Percentiles rank a stretch among this genome's conserved stretches.
Conservation (phyloP, 345 rosid genomes). For the Durio zibethinus region DNA sequence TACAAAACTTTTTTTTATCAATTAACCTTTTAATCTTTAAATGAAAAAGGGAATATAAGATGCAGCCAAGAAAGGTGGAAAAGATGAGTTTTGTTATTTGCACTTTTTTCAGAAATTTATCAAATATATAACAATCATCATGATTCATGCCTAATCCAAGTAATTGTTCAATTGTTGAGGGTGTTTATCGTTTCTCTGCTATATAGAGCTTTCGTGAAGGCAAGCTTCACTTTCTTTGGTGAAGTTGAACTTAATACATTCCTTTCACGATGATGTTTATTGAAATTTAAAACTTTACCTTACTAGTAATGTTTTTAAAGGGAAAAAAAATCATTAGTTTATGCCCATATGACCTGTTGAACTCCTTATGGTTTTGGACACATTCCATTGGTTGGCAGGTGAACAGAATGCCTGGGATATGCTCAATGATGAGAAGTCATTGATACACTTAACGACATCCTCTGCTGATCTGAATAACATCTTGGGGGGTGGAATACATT, state of each 20-base stretch:
- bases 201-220: not conserved
- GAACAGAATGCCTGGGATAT: slow-evolving; percentile 91
- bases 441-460: slow-evolving; percentile 70
- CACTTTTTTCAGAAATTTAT: too few relatives aligned
- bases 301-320: not conserved
- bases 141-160: too few relatives aligned
- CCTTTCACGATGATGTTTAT: not conserved
- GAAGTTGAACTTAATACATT: not conserved
- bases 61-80: not conserved
- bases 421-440: slow-evolving; percentile 68
- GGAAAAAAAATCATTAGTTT: not conserved
- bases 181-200: slow-evolving; percentile 28
- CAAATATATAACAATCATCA: too few relatives aligned
- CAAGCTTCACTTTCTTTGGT: slow-evolving; percentile 5
- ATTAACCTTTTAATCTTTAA: not conserved
- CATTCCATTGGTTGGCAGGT: slow-evolving; percentile 35
- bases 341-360: not conserved
- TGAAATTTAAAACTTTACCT: not conserved
- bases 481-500: slow-evolving; percentile 83
- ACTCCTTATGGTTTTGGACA: not conserved
- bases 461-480: slow-evolving; percentile 76
- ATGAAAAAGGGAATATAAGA: not conserved
- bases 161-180: slow-evolving; percentile 32
- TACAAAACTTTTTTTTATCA: not conserved
- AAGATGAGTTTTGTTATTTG: too few relatives aligned